A percentile compares a stretch with the other conserved stretches of the same genome.
Evolutionary conservation across 441 rosid species (phyloP).

Genomic region (Mallotus repandus): DNA sequence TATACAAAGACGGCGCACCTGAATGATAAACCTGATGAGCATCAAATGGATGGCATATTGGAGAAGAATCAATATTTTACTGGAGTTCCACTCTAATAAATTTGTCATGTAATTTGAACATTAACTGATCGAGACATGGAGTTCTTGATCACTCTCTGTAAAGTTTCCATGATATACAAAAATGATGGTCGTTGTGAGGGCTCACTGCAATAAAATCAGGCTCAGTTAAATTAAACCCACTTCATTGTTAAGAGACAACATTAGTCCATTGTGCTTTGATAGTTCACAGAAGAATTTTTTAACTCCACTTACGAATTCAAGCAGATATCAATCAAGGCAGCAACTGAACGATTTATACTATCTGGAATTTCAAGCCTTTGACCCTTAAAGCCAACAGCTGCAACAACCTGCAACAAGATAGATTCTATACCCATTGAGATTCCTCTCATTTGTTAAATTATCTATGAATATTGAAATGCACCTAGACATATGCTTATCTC

Average conservation of each 20-base stretch:
- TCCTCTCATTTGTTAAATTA: neutral
- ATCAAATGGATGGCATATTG: slow-evolving; percentile 1
- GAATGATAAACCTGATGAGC: slow-evolving; percentile 10
- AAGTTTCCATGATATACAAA: slow-evolving; percentile 35
- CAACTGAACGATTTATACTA: slow-evolving; percentile 41
- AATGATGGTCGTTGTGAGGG: slow-evolving; percentile 46
- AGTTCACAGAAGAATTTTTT: neutral
- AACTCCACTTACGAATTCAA: slow-evolving; percentile 43
- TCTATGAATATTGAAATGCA: neutral
- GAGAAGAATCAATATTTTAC: slow-evolving; percentile 9
- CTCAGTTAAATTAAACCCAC: neutral
- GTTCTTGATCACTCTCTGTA: slow-evolving; percentile 31
- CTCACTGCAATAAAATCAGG: slow-evolving; percentile 33
- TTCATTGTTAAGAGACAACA: neutral
- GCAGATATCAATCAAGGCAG: slow-evolving; percentile 54
- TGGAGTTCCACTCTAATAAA: neutral
- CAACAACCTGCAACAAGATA: slow-evolving; percentile 48
- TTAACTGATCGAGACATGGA: slow-evolving; percentile 2
- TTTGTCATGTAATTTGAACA: neutral
- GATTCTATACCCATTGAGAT: neutral
- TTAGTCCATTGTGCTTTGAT: neutral
- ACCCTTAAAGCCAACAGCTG: slow-evolving; percentile 50
- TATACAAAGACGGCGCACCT: slow-evolving; percentile 5
- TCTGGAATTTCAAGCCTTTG: slow-evolving; percentile 58
- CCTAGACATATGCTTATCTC: no score